phyloP scores from a whole-genome alignment of 2,329 filamentous ascomycete genomes.

The Aspergillus felis region DNA sequence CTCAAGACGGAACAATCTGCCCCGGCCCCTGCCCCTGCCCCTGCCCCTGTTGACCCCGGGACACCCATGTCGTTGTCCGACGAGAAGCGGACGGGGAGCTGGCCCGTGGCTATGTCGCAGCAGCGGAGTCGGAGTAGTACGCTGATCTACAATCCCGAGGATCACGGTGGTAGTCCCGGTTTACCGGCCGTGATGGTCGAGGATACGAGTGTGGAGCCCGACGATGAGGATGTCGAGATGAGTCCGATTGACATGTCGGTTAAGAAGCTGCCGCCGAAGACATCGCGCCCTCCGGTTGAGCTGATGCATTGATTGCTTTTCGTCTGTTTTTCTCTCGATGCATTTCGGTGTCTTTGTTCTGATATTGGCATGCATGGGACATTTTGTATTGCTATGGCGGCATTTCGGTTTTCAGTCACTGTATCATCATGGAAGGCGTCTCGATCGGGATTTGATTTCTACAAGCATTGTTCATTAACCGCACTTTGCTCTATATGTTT shows the following conservation, averaged over 20 bases:
- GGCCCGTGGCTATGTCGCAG: slow-evolving; percentile 26
- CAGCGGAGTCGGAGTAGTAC: slow-evolving; percentile 52
- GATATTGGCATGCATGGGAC: slow-evolving; percentile 1
- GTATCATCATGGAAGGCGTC: neutral
- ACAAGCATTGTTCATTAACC: neutral
- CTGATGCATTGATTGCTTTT: slow-evolving; percentile 44
- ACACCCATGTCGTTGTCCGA: slow-evolving; percentile 35
- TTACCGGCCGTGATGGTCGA: slow-evolving; percentile 62
- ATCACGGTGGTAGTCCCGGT: slow-evolving; percentile 57
- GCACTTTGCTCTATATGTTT: neutral
- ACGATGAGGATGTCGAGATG: slow-evolving; percentile 43
- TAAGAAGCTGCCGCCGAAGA: slow-evolving; percentile 48
- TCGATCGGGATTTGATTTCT: neutral
- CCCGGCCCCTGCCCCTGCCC: neutral
- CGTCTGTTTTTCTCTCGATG: neutral
- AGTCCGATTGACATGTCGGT: slow-evolving; percentile 41
- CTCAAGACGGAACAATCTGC: slow-evolving; percentile 35
- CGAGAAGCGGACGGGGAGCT: slow-evolving; percentile 29
- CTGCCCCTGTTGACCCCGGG: slow-evolving; percentile 20
- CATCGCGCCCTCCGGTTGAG: slow-evolving; percentile 54
- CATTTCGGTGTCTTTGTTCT: neutral
- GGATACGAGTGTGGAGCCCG: slow-evolving; percentile 50
- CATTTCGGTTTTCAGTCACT: neutral
- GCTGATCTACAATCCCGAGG: slow-evolving; percentile 60
- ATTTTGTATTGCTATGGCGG: neutral